A percentile compares a stretch with the other conserved stretches of the same genome.
Evolutionary conservation across 176 grass and related monocot species (phyloP).

Genomic region (Cenchrus fungigraminus): DNA sequence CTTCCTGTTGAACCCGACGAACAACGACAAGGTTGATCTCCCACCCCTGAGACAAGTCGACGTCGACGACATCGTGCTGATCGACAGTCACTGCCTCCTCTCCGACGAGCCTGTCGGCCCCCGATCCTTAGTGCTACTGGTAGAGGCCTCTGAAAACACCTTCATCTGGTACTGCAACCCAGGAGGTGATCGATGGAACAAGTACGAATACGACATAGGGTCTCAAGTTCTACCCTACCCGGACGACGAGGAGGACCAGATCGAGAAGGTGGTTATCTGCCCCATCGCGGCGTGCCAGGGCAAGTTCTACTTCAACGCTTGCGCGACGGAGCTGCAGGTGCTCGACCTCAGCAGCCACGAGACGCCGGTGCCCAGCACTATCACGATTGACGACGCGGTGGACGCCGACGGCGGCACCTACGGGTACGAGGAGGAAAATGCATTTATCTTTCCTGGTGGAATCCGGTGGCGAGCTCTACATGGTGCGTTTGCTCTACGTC

Average conservation of each 20-base stretch:
- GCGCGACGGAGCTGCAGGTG: neutral
- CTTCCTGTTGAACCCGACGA: neutral
- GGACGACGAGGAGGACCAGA: neutral
- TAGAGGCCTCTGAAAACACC: neutral
- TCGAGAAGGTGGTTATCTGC: neutral
- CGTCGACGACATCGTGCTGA: neutral
- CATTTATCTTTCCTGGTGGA: neutral
- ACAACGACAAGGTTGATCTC: neutral
- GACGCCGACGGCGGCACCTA: neutral
- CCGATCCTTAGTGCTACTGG: neutral
- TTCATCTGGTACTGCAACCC: neutral
- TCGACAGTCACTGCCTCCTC: neutral
- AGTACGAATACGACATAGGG: neutral
- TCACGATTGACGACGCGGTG: neutral
- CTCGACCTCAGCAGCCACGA: neutral
- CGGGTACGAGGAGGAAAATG: neutral
- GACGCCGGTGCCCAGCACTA: neutral
- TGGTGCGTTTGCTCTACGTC: neutral
- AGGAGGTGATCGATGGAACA: neutral
- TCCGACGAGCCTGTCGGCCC: neutral
- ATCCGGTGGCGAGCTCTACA: slow-evolving; percentile 16
- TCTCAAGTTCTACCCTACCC: neutral
- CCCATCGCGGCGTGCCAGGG: neutral
- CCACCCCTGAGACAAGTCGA: neutral
- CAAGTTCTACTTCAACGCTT: neutral